Percentiles rank a stretch among this genome's conserved stretches.
These are phyloP conservation scores for Xylariaceae sp. DNA, from an alignment of 2,329 filamentous ascomycete species.

Conservation along the genomic window DNA sequence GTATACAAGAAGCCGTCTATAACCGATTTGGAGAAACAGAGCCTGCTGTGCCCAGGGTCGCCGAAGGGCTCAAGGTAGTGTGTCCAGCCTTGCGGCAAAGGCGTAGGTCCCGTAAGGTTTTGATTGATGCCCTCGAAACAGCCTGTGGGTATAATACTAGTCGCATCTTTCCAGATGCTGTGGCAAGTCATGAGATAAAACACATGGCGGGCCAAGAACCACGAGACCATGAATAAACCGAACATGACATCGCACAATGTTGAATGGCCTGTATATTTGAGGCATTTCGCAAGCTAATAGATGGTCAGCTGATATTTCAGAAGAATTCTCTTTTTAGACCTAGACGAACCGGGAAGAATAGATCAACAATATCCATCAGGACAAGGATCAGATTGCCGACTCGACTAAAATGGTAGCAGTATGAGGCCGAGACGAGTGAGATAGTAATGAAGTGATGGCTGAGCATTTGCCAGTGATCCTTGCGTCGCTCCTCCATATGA, in stretches of 20 bases:
- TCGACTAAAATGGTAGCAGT: conserved; percentile 80
- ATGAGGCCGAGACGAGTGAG: conserved; percentile 73
- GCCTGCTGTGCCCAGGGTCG: conserved; percentile 58
- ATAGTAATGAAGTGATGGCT: conserved; percentile 90
- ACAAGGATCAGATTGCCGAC: conserved; percentile 86
- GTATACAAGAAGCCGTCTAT: conserved; percentile 73
- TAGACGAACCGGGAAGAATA: conserved; percentile 72
- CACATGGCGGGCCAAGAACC: conserved; percentile 80
- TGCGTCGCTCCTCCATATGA: conserved; percentile 88
- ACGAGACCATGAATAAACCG: conserved; percentile 78
- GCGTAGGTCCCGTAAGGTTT: conserved; percentile 50
- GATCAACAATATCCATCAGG: conserved; percentile 90
- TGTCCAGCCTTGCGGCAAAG: conserved; percentile 46
- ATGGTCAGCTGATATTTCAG: conserved; percentile 6
- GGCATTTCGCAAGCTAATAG: conserved; percentile 75
- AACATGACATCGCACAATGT: conserved; percentile 78
- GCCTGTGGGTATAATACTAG: conserved; percentile 57
- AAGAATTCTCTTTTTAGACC: background rate
- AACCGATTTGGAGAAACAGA: conserved; percentile 76
- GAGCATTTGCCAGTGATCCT: conserved; percentile 96
- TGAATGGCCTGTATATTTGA: conserved; percentile 81
- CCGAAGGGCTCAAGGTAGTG: conserved; percentile 73
- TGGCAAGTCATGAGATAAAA: conserved; percentile 76
- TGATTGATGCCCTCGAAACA: conserved; percentile 64
- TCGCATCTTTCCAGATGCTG: conserved; percentile 69